Base-by-base conservation (phyloP, 495 filamentous ascomycete species). In the Cercophora scortea region DNA sequence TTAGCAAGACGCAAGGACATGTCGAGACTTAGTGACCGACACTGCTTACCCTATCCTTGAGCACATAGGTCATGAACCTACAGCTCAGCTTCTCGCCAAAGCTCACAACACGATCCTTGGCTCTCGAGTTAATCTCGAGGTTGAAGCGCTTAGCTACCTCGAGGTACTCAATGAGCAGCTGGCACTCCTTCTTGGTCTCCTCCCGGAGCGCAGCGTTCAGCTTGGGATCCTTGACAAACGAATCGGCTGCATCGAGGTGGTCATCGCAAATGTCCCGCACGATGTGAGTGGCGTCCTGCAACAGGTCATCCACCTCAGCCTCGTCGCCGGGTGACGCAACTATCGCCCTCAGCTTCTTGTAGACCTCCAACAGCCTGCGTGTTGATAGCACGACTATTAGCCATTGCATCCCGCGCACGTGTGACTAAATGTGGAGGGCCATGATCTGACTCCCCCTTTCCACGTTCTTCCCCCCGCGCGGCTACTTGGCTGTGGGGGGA, bases 51-150 rank as follows among this genome's bases (percentile, higher is more conserved):
- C 59, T 67, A 51, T 95, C 89, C 64, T 85, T 79, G 42, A 96
- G 71, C 45, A 95, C 61, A 11, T 86, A 83, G 9, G 90, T 80
- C 83, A 99, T 86, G 60, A 93, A 89, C 19, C 83, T 77, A 68
- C 90, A 95, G 66, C 87, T 89, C 32, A 99, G 72, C 68, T 96
- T 96, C 73, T 99, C 93, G 16, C 93, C 93, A 43, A 89, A 86
- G 62, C 89, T 89, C 39, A 97, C 81, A 15, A 99, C 87, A 53
- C 88, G 85, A 64, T 99, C 92, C 64, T 92, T 88, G 19, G 84
- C 87, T 53, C 86, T 79, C 2, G 83, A 78, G 64, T 87, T 90
- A 58, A 96, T 87, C 63, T 91, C 77, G 19, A 81, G 65, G 56
- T 81, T 74, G 71, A 79, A 81, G 55, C 77, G 71, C 62, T 76